Percentiles rank a stretch among this genome's conserved stretches.
Evolutionary conservation across 2,329 filamentous ascomycete genomes (phyloP).

Genomic region (Penicillium sp.): DNA sequence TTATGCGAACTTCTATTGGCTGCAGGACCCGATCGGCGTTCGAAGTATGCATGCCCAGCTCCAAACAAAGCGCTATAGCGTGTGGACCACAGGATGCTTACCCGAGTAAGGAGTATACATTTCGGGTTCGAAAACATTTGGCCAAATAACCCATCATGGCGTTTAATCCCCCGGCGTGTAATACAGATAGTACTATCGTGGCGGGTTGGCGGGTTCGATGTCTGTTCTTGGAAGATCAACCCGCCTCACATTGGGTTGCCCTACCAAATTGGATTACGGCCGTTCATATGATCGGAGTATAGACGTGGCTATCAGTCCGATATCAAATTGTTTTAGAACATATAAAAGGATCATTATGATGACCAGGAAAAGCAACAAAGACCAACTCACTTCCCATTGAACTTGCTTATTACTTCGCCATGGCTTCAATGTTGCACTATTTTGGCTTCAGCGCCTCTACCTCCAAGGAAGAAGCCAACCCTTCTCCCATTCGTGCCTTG

Average conservation of each 20-base stretch:
- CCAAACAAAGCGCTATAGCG: background rate
- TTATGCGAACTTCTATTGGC: background rate
- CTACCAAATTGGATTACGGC: background rate
- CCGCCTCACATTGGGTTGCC: slow-evolving; percentile 2
- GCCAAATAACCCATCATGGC: background rate
- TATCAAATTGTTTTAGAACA: no score
- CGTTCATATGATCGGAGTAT: slow-evolving; percentile 5
- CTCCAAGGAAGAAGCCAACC: slow-evolving; percentile 11
- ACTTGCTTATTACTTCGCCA: background rate
- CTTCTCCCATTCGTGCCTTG: slow-evolving; percentile 17
- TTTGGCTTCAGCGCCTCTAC: slow-evolving; percentile 19
- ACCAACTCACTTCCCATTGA: background rate
- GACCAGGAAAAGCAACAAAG: background rate
- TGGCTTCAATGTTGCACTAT: slow-evolving; percentile 23
- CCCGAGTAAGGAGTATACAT: no score
- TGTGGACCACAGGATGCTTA: no score
- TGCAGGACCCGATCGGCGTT: background rate
- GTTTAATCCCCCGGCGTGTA: background rate
- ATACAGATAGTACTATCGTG: background rate
- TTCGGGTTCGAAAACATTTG: background rate
- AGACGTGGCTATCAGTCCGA: background rate
- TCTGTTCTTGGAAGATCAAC: slow-evolving; percentile 1
- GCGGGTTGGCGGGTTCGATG: slow-evolving; percentile 2
- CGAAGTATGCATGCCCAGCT: background rate
- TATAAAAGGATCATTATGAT: background rate